phyloP scores from a whole-genome alignment of 148 eudicot species.

The Mesembryanthemum crystallinum region DNA sequence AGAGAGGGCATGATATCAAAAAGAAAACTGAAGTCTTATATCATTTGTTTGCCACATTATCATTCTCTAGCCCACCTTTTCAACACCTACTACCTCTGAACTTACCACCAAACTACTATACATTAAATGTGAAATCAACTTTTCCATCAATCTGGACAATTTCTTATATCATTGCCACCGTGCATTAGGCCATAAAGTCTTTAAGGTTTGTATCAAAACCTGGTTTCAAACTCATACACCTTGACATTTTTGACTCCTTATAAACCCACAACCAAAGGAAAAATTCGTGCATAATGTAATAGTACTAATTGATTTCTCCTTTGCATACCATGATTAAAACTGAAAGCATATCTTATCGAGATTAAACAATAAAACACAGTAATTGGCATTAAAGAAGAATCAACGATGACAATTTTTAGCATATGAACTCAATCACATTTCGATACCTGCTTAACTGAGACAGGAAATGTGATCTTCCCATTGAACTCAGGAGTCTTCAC shows the following conservation, averaged over 20 bases:
- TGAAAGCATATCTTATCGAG: background rate
- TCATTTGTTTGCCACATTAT: background rate
- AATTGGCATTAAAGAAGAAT: background rate
- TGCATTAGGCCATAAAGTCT: background rate
- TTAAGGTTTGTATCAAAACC: too few species aligned
- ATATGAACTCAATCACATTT: background rate
- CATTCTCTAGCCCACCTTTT: background rate
- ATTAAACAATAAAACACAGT: background rate
- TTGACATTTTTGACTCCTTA: background rate
- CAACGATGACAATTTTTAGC: background rate
- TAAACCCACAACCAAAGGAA: too few species aligned
- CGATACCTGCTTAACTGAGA: conserved; percentile 60
- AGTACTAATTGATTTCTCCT: background rate
- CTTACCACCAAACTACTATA: background rate
- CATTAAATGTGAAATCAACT: background rate
- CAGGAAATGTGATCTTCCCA: conserved; percentile 57
- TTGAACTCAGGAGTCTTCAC: conserved; percentile 48
- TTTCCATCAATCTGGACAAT: background rate
- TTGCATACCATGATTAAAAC: background rate
- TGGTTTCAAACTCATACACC: background rate
- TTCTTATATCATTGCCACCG: background rate
- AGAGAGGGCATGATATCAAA: background rate
- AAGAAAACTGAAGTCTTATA: background rate
- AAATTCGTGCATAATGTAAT: background rate
- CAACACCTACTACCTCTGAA: too few species aligned